phyloP scores from a whole-genome alignment of 441 rosid genomes.

The Adansonia rubrostipa region DNA sequence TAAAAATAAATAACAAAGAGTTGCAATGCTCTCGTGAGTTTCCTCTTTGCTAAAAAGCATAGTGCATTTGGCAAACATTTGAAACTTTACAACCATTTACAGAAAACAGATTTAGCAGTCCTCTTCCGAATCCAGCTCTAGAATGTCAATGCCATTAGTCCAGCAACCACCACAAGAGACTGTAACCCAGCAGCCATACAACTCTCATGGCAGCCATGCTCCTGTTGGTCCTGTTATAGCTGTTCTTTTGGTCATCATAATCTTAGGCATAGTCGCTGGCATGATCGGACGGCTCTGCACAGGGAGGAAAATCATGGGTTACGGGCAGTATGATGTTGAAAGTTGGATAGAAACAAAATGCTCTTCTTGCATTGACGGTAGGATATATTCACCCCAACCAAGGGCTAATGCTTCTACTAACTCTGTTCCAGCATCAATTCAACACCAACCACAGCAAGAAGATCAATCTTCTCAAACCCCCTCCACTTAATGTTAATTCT shows the following conservation, averaged over 20 bases:
- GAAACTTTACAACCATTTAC: background rate
- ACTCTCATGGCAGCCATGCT: slow-evolving; percentile 37
- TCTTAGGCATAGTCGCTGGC: slow-evolving; percentile 52
- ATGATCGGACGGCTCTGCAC: slow-evolving; percentile 79
- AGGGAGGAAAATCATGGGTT: slow-evolving; percentile 63
- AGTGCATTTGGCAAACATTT: background rate
- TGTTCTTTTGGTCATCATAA: slow-evolving; percentile 52
- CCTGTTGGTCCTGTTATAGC: slow-evolving; percentile 62
- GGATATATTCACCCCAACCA: slow-evolving; percentile 36
- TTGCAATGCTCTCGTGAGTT: background rate
- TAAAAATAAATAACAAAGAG: background rate
- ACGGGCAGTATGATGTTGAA: slow-evolving; percentile 64
- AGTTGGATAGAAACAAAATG: slow-evolving; percentile 75
- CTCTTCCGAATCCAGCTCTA: background rate
- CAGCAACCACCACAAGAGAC: slow-evolving; percentile 51
- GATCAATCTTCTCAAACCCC: slow-evolving; percentile 38
- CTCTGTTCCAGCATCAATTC: slow-evolving; percentile 32
- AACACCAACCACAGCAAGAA: slow-evolving; percentile 37
- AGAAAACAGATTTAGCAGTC: too few species aligned
- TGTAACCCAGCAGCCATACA: slow-evolving; percentile 38
- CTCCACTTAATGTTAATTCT: slow-evolving; percentile 3
- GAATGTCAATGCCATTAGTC: slow-evolving; percentile 52
- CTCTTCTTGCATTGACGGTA: slow-evolving; percentile 82
- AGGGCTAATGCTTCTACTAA: slow-evolving; percentile 27
- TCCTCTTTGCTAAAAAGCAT: background rate